Conservation (phyloP, 352 stramenopile genomes). For the Thalassiosira exigua region DNA sequence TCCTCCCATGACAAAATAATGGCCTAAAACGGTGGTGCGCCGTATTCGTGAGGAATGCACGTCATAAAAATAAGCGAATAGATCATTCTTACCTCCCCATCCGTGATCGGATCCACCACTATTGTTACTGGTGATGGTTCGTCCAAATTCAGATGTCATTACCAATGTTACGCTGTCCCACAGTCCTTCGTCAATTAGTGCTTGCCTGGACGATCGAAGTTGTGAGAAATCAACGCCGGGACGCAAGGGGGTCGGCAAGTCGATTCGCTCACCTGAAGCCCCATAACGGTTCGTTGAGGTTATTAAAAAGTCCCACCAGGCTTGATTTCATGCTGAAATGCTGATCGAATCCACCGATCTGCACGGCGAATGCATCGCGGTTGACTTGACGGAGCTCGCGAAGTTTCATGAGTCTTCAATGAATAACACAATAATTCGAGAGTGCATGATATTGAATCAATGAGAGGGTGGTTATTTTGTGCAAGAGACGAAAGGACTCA, state of each 20-base stretch:
- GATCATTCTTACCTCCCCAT: conserved; percentile 54
- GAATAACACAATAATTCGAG: no score
- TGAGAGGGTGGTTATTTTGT: no score
- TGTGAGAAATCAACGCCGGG: conserved; percentile 7
- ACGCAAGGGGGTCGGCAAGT: neutral
- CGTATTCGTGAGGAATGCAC: neutral
- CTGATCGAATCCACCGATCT: conserved; percentile 65
- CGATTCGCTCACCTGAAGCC: neutral
- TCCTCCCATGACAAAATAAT: conserved; percentile 22
- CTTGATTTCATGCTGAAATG: conserved; percentile 26
- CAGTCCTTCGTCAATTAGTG: conserved; percentile 12
- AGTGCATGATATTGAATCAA: no score
- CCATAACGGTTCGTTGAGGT: neutral
- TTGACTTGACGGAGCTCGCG: conserved; percentile 24
- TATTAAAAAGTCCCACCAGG: conserved; percentile 2
- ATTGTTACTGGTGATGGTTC: conserved; percentile 72
- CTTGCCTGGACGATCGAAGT: conserved; percentile 21
- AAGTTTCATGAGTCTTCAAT: conserved; percentile 39
- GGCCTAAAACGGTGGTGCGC: neutral
- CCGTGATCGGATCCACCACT: conserved; percentile 68
- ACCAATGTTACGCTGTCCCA: conserved; percentile 59
- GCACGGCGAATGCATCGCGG: conserved; percentile 62
- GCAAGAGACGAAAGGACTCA: no score
- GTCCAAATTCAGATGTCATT: conserved; percentile 72
- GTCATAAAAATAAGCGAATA: conserved; percentile 19